phyloP scores from a whole-genome alignment of 495 filamentous ascomycete species.

The Evernia prunastri region DNA sequence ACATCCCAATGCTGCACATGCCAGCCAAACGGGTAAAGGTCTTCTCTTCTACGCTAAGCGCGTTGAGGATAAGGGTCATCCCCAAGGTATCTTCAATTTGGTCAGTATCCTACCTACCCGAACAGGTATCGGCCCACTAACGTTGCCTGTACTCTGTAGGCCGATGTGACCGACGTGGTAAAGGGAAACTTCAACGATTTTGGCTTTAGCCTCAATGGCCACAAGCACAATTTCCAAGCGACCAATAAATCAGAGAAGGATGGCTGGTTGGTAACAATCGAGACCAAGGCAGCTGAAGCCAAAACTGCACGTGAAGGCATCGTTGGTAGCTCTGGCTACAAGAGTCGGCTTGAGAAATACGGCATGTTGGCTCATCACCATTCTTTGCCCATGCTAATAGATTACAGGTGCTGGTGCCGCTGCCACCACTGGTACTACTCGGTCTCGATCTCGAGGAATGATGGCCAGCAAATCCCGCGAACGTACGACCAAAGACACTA shows the following conservation, averaged over 20 bases:
- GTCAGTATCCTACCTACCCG: slow-evolving; percentile 44
- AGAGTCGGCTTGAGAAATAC: slow-evolving; percentile 66
- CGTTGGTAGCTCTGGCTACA: slow-evolving; percentile 67
- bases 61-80: slow-evolving; percentile 69
- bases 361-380: slow-evolving; percentile 32
- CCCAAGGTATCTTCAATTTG: slow-evolving; percentile 76
- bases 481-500: slow-evolving; percentile 33
- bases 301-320: slow-evolving; percentile 65
- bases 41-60: slow-evolving; percentile 89
- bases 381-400: slow-evolving; percentile 4
- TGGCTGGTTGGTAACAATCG: slow-evolving; percentile 76
- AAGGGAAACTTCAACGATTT: slow-evolving; percentile 73
- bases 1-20: slow-evolving; percentile 79
- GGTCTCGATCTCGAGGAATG: slow-evolving; percentile 44
- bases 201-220: slow-evolving; percentile 70
- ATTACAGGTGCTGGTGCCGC: slow-evolving; percentile 42
- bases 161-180: slow-evolving; percentile 73
- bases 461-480: slow-evolving; percentile 45
- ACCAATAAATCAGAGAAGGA: slow-evolving; percentile 68
- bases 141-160: slow-evolving; percentile 38
- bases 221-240: slow-evolving; percentile 89
- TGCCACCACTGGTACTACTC: slow-evolving; percentile 38
- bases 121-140: background rate
- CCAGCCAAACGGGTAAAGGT: slow-evolving; percentile 89
- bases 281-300: slow-evolving; percentile 69